These are phyloP conservation scores for Lachnellula suecica DNA, from an alignment of 2,329 filamentous ascomycete species.

Conservation along the genomic window DNA sequence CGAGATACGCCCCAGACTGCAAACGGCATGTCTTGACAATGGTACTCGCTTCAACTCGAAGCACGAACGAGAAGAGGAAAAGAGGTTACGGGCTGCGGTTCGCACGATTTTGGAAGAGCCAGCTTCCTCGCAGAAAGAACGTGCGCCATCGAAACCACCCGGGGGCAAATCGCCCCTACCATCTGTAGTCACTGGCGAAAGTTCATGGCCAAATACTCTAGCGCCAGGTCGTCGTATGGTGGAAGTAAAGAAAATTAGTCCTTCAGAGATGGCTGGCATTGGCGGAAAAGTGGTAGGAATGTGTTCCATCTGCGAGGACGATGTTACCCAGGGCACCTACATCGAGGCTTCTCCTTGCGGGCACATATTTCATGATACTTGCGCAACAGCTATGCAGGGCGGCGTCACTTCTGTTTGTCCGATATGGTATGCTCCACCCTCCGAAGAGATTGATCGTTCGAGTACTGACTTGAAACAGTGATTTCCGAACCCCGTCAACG, in stretches of 20 bases:
- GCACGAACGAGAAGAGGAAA: constrained; percentile 84
- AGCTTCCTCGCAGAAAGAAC: constrained; percentile 46
- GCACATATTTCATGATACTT: not conserved
- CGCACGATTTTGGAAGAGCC: too few relatives aligned
- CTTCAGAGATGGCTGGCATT: too few relatives aligned
- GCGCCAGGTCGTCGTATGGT: not conserved
- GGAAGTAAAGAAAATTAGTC: not conserved
- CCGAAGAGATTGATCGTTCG: not conserved
- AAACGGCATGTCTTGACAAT: constrained; percentile 71
- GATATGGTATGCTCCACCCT: not conserved
- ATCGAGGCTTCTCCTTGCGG: not conserved
- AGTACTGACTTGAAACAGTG: not conserved
- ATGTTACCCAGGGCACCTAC: not conserved
- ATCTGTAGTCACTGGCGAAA: not conserved
- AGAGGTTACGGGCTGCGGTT: constrained; percentile 85
- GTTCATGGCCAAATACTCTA: not conserved
- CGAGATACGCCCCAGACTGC: constrained; percentile 87
- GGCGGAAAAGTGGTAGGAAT: not conserved
- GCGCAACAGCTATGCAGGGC: not conserved
- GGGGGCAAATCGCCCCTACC: too few relatives aligned
- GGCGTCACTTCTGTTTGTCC: not conserved
- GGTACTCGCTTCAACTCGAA: constrained; percentile 78
- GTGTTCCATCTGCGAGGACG: not conserved
- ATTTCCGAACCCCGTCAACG: not conserved
- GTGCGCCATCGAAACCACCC: too few relatives aligned